Conservation (phyloP, 2,329 filamentous ascomycete species). For the Setomelanomma holmii region DNA sequence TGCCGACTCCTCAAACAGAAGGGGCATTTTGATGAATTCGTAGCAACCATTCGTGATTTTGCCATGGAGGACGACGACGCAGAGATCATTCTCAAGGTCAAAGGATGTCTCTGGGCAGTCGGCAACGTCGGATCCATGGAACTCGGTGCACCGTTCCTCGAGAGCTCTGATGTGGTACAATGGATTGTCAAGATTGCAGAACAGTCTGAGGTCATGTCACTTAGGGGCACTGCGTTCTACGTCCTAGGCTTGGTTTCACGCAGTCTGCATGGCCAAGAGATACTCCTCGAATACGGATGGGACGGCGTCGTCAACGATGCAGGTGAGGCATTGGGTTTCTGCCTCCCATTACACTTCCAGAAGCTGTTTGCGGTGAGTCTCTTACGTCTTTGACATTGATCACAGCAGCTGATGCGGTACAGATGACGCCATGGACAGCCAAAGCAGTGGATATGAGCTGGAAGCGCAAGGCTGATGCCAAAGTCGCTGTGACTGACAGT, state of each 20-base stretch:
- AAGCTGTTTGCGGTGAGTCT: slow-evolving; percentile 74
- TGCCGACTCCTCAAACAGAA: slow-evolving; percentile 90
- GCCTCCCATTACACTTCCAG: slow-evolving; percentile 79
- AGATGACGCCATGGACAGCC: slow-evolving; percentile 50
- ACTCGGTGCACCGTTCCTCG: slow-evolving; percentile 90
- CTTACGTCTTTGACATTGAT: neutral
- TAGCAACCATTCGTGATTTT: slow-evolving; percentile 84
- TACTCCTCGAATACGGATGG: slow-evolving; percentile 89
- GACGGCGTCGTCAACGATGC: slow-evolving; percentile 85
- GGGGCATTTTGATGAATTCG: slow-evolving; percentile 95
- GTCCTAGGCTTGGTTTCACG: slow-evolving; percentile 91
- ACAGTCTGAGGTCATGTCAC: slow-evolving; percentile 84
- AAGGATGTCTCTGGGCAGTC: slow-evolving; percentile 96
- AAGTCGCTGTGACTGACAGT: slow-evolving; percentile 66
- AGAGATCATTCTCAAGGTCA: slow-evolving; percentile 90
- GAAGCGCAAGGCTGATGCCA: slow-evolving; percentile 49
- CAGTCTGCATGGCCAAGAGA: slow-evolving; percentile 90
- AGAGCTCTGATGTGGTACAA: slow-evolving; percentile 85
- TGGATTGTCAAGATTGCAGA: slow-evolving; percentile 90
- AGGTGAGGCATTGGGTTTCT: slow-evolving; percentile 85
- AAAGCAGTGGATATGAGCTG: slow-evolving; percentile 38
- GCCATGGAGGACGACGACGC: slow-evolving; percentile 83
- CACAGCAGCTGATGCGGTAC: slow-evolving; percentile 20
- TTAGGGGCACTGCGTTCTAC: slow-evolving; percentile 95
- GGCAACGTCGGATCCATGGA: slow-evolving; percentile 99